Evolutionary conservation across 192 early-diverging fungal species (phyloP).

Genomic region (Coemansia sp.): DNA sequence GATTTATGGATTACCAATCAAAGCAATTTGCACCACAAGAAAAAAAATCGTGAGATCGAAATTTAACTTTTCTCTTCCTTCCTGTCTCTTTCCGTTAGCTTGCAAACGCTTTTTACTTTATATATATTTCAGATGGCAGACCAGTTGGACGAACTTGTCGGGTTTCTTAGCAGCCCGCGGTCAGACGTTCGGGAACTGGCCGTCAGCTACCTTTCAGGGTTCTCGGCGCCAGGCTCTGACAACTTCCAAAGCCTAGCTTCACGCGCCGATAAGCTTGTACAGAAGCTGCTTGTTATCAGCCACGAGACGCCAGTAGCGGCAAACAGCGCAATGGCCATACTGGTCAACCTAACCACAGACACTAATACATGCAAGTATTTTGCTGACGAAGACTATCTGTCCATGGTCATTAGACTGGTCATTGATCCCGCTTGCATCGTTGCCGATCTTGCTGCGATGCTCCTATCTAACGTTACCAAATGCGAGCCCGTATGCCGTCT

Average conservation of each 20-base stretch:
- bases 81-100: too few relatives aligned
- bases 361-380: slow-evolving; percentile 60
- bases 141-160: slow-evolving; percentile 63
- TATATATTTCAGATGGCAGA: slow-evolving; percentile 30
- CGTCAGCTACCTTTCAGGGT: slow-evolving; percentile 70
- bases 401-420: slow-evolving; percentile 67
- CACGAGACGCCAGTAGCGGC: slow-evolving; percentile 75
- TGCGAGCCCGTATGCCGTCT: slow-evolving; percentile 58
- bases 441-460: slow-evolving; percentile 78
- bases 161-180: slow-evolving; percentile 69
- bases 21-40: too few relatives aligned
- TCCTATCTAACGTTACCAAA: slow-evolving; percentile 90
- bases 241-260: slow-evolving; percentile 63
- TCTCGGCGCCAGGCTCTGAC: slow-evolving; percentile 62
- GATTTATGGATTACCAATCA: too few relatives aligned
- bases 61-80: too few relatives aligned
- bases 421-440: slow-evolving; percentile 66
- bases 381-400: slow-evolving; percentile 69
- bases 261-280: slow-evolving; percentile 61
- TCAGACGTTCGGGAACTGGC: slow-evolving; percentile 84
- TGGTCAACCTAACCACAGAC: slow-evolving; percentile 86
- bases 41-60: too few relatives aligned
- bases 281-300: slow-evolving; percentile 66
- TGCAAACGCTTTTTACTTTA: too few relatives aligned
- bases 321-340: slow-evolving; percentile 75